A percentile compares a stretch with the other conserved stretches of the same genome.
Evolutionary conservation across 208 protist genomes (phyloP).

Genomic region (Strigomonas galati): DNA sequence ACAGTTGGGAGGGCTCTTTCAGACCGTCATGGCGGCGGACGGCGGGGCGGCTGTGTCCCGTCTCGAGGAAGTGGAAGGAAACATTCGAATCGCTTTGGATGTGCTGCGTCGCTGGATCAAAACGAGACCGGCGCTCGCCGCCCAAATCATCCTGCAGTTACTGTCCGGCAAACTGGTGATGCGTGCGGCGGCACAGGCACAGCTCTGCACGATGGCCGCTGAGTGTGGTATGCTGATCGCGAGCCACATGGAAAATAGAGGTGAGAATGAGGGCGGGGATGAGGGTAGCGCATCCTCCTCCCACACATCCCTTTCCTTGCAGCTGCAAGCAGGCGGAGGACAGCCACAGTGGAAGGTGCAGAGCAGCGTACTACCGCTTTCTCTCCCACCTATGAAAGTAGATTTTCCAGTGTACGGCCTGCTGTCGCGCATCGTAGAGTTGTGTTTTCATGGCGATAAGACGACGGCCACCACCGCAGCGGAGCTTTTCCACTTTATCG

Average conservation of each 20-base stretch:
- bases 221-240: constrained; percentile 9
- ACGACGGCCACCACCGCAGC: constrained; percentile 74
- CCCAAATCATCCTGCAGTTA: background rate
- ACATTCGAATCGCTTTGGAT: background rate
- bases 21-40: background rate
- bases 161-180: background rate
- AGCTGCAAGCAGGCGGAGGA: too few species aligned
- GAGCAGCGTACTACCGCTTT: constrained; percentile 33
- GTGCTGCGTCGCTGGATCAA: background rate
- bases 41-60: background rate
- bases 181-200: background rate
- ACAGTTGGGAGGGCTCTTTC: background rate
- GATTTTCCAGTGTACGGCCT: constrained; percentile 59
- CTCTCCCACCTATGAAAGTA: constrained; percentile 22
- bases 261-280: too few species aligned
- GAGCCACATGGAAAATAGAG: background rate
- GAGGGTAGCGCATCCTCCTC: too few species aligned
- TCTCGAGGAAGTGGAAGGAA: constrained; percentile 2
- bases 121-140: background rate
- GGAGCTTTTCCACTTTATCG: constrained; percentile 85
- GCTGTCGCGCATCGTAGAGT: constrained; percentile 50
- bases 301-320: background rate
- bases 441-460: constrained; percentile 58
- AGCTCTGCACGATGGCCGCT: background rate
- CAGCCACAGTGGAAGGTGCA: constrained; percentile 30